A percentile compares a stretch with the other conserved stretches of the same genome.
phyloP scores from a whole-genome alignment of 768 basidiomycete genomes.

The Russula olivacea region DNA sequence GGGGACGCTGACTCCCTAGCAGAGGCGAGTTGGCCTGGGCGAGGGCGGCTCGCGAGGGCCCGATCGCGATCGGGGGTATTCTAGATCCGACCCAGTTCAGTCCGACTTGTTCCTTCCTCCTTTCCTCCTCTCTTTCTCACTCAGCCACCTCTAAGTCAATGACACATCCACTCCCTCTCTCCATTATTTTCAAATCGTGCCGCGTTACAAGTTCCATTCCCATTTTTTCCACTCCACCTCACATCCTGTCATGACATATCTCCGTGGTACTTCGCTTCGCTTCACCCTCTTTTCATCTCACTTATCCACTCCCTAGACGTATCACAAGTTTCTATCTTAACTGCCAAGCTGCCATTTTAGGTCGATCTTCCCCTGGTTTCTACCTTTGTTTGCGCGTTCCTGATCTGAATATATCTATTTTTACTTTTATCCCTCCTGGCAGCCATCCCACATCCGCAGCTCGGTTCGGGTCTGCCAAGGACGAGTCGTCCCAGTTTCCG shows the following conservation, averaged over 20 bases:
- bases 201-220: background rate
- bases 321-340: background rate
- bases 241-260: background rate
- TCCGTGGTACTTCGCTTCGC: slow-evolving; percentile 1
- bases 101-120: background rate
- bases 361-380: background rate
- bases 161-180: too few relatives aligned
- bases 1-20: slow-evolving; percentile 8
- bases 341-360: background rate
- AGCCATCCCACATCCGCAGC: too few relatives aligned
- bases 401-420: background rate
- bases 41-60: background rate
- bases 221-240: background rate
- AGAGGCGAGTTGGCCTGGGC: background rate
- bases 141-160: too few relatives aligned
- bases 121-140: background rate
- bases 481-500: background rate
- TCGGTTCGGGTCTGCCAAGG: background rate
- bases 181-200: background rate
- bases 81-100: slow-evolving; percentile 22
- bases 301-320: background rate
- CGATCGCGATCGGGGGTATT: slow-evolving; percentile 22
- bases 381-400: background rate
- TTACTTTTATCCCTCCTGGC: background rate
- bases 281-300: background rate